Evolutionary conservation across 805 yeast species (phyloP).

Genomic region (Candida arabinofermentans): DNA sequence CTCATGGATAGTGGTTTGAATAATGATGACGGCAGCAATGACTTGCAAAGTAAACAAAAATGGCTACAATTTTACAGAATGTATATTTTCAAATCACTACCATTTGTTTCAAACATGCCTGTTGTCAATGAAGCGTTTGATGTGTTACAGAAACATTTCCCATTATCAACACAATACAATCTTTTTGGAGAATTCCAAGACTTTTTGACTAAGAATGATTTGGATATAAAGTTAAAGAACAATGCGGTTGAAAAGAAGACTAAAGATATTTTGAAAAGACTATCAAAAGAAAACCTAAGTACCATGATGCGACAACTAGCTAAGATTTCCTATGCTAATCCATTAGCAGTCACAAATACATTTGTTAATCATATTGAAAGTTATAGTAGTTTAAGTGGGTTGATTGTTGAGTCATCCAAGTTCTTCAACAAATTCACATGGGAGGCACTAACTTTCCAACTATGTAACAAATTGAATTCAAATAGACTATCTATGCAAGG

Average conservation of each 20-base stretch:
- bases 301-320: slow-evolving; percentile 72
- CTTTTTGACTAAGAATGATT: slow-evolving; percentile 51
- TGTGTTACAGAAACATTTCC: slow-evolving; percentile 44
- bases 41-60: slow-evolving; percentile 13
- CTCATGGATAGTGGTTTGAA: slow-evolving; percentile 44
- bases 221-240: slow-evolving; percentile 53
- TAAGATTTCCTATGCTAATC: slow-evolving; percentile 68
- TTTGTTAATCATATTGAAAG: slow-evolving; percentile 82
- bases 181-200: slow-evolving; percentile 75
- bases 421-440: slow-evolving; percentile 75
- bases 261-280: slow-evolving; percentile 69
- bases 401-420: slow-evolving; percentile 74
- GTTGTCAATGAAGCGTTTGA: slow-evolving; percentile 57
- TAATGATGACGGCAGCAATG: slow-evolving; percentile 19
- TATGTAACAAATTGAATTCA: slow-evolving; percentile 64
- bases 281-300: slow-evolving; percentile 74
- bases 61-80: slow-evolving; percentile 67
- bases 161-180: slow-evolving; percentile 64
- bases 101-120: slow-evolving; percentile 52
- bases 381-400: slow-evolving; percentile 77
- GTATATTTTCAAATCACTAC: slow-evolving; percentile 60
- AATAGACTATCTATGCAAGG: slow-evolving; percentile 65
- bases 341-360: slow-evolving; percentile 69
- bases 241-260: slow-evolving; percentile 74
- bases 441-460: slow-evolving; percentile 76